Conservation (phyloP, 2,329 filamentous ascomycete species). For the Calonectria crousiana region DNA sequence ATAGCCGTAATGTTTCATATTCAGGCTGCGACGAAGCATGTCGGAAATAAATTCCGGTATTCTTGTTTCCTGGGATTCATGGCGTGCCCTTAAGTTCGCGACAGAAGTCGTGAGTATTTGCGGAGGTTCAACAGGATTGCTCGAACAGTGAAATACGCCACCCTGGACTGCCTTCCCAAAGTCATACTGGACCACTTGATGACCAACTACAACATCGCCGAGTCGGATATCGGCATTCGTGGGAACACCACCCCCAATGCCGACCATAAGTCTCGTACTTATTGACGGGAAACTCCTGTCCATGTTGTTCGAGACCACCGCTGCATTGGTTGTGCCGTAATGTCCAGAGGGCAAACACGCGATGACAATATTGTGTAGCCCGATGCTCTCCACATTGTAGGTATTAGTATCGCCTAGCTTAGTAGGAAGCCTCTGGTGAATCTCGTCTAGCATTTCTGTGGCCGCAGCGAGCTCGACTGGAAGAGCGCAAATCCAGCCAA, state of each 20-base stretch:
- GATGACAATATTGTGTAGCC: neutral
- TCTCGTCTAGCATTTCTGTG: neutral
- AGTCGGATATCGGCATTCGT: neutral
- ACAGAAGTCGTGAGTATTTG: neutral
- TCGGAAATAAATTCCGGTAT: neutral
- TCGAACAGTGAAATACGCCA: neutral
- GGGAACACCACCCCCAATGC: neutral
- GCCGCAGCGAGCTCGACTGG: neutral
- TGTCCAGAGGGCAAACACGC: neutral
- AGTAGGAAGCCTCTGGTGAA: neutral
- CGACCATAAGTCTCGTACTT: neutral
- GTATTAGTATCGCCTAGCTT: neutral
- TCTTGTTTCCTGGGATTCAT: neutral
- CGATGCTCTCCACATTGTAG: neutral
- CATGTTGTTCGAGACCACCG: neutral
- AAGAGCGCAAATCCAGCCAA: neutral
- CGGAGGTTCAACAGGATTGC: neutral
- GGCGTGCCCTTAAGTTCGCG: neutral
- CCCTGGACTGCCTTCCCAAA: neutral
- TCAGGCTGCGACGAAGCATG: neutral
- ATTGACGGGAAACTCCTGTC: neutral
- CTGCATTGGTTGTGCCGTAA: neutral
- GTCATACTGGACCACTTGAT: neutral
- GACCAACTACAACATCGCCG: neutral
- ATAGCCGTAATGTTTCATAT: neutral